A percentile compares a stretch with the other conserved stretches of the same genome.
These are phyloP conservation scores for Podaxis mareebaensis DNA, from an alignment of 768 basidiomycete genomes.

Conservation along the genomic window DNA sequence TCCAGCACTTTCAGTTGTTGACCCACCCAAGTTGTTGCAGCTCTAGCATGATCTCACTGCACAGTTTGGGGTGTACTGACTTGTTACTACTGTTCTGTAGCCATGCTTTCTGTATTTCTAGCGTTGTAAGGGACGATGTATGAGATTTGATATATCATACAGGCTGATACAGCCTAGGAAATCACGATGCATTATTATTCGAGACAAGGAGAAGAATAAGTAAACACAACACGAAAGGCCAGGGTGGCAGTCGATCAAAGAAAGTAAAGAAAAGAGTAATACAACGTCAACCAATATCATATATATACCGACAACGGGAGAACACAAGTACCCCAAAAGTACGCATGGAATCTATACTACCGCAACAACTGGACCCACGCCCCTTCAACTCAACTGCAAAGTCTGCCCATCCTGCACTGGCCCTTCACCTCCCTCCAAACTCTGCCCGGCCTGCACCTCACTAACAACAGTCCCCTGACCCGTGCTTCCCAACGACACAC, in stretches of 20 bases:
- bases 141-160: no score
- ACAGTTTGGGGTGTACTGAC: no score
- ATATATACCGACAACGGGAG: not conserved
- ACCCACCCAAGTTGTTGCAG: not conserved
- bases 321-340: not conserved
- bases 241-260: not conserved
- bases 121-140: no score
- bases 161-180: no score
- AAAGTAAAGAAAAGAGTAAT: not conserved
- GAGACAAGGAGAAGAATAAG: no score
- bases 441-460: conserved; percentile 48
- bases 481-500: conserved; percentile 48
- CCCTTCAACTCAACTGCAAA: conserved; percentile 44
- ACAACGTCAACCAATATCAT: not conserved
- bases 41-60: not conserved
- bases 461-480: conserved; percentile 60
- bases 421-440: conserved; percentile 52
- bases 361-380: not conserved
- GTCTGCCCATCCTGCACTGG: conserved; percentile 58
- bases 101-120: no score
- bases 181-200: no score
- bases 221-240: no score
- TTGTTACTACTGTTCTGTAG: no score
- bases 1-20: not conserved
- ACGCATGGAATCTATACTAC: no score